phyloP scores from a whole-genome alignment of 306 rosid species.

The Corylus avellana region DNA sequence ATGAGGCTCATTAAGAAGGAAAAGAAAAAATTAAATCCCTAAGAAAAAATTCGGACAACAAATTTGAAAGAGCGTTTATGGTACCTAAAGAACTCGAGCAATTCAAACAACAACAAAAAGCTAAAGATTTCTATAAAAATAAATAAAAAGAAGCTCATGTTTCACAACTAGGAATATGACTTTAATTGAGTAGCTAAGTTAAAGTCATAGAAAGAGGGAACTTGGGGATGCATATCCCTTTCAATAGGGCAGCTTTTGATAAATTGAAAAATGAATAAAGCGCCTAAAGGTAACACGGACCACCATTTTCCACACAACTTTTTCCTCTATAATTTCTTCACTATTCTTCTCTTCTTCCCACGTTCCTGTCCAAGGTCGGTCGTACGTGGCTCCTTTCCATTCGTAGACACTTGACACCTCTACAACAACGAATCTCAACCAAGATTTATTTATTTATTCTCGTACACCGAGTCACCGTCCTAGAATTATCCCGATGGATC shows the following conservation, averaged over 20 bases:
- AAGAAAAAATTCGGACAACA: too few relatives aligned
- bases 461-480: slow-evolving; percentile 20
- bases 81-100: too few relatives aligned
- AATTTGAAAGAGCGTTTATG: too few relatives aligned
- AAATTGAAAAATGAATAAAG: slow-evolving; percentile 12
- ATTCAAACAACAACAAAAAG: too few relatives aligned
- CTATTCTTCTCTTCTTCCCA: slow-evolving; percentile 35
- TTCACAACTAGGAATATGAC: too few relatives aligned
- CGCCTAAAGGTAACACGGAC: slow-evolving; percentile 24
- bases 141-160: too few relatives aligned
- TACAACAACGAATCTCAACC: slow-evolving; percentile 38
- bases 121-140: too few relatives aligned
- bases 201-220: neutral
- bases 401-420: slow-evolving; percentile 26
- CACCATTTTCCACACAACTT: slow-evolving; percentile 28
- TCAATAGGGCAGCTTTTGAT: neutral
- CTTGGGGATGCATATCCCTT: slow-evolving; percentile 14
- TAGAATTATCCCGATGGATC: slow-evolving; percentile 42
- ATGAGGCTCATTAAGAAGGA: too few relatives aligned
- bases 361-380: slow-evolving; percentile 36
- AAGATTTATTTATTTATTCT: neutral
- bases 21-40: too few relatives aligned
- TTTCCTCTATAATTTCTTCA: slow-evolving; percentile 24
- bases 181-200: neutral
- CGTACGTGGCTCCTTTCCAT: slow-evolving; percentile 32